Conservation (phyloP, 768 basidiomycete genomes). For the Tricholoma terreum region DNA sequence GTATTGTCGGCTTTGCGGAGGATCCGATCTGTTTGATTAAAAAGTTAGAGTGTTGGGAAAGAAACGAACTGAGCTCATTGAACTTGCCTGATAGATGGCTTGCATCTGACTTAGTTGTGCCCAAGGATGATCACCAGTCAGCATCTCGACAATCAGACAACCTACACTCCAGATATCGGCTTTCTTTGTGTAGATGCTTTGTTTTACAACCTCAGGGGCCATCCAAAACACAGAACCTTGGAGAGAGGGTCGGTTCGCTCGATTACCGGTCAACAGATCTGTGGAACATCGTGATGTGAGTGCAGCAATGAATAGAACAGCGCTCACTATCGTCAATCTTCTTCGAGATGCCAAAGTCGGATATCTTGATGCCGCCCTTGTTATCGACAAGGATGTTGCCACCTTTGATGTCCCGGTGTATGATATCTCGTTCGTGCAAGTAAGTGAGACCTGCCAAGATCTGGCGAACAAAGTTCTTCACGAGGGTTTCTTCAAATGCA, state of each 20-base stretch:
- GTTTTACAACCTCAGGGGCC: conserved; percentile 98
- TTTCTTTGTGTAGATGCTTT: conserved; percentile 86
- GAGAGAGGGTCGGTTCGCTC: conserved; percentile 84
- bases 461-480: conserved; percentile 90
- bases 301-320: not conserved
- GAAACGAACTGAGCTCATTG: not conserved
- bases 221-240: conserved; percentile 99
- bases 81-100: conserved; percentile 89
- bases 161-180: conserved; percentile 98
- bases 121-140: conserved; percentile 95
- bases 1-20: conserved; percentile 81
- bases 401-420: conserved; percentile 98
- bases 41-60: not conserved
- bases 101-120: conserved; percentile 98
- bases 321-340: conserved; percentile 93
- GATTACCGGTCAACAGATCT: conserved; percentile 56
- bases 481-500: conserved; percentile 89
- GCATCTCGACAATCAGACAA: conserved; percentile 93
- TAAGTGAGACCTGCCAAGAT: conserved; percentile 88
- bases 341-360: conserved; percentile 96
- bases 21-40: conserved; percentile 73
- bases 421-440: conserved; percentile 89
- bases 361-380: conserved; percentile 96
- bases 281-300: not conserved
- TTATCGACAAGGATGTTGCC: conserved; percentile 98